Base-by-base conservation (phyloP, 2,329 filamentous ascomycete species). In the Pezicula radicicola region DNA sequence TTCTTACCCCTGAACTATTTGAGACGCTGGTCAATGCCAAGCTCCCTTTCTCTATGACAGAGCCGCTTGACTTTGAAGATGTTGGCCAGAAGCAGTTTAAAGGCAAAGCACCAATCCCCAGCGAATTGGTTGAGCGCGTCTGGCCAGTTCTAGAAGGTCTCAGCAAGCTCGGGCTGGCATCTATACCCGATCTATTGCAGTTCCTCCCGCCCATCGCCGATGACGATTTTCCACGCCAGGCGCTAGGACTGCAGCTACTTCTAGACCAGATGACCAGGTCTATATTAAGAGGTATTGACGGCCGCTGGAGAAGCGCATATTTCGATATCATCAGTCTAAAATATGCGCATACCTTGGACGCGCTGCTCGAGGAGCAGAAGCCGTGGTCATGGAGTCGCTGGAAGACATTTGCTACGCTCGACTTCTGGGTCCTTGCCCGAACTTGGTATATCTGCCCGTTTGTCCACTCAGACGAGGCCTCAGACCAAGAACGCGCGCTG, bases 181-280 rank as follows among this genome's bases (percentile, higher is more conserved):
- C 55, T n/a, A 52, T 63, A 21, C 61, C 59, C 1, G 61, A 65
- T 49, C 46, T 65, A 43, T 36, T 57, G 18, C 37, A 48, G 8
- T 62, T 56, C 53, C 62, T 69, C 6, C 65, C 60, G 15, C 36
- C 52, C 2, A 58, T 60, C 2, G 42, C 56, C 2, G 53, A 55
- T 18, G 43, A 56, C 10, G 33, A 47, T 8, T 68, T 65, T 42
- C 63, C 59, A 2, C 30, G 41, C 15, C 63, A 66, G 48, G 57
- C 56, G 4, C 57, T 67, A 4, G 66, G 64, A 8, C 52, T 68
- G 19, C 58, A 58, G 39, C 53, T 67, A 3, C 48, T 68, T 13
- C 53, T 68, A 3, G 66, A 66, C 52, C 61, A 68, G 46, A 58
- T 45, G 10, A 57, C 63, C 3, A 57, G 66, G 1, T 9, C 55